These are phyloP conservation scores for Larix kaempferi DNA, from an alignment of 75 land plant species.

Conservation along the genomic window DNA sequence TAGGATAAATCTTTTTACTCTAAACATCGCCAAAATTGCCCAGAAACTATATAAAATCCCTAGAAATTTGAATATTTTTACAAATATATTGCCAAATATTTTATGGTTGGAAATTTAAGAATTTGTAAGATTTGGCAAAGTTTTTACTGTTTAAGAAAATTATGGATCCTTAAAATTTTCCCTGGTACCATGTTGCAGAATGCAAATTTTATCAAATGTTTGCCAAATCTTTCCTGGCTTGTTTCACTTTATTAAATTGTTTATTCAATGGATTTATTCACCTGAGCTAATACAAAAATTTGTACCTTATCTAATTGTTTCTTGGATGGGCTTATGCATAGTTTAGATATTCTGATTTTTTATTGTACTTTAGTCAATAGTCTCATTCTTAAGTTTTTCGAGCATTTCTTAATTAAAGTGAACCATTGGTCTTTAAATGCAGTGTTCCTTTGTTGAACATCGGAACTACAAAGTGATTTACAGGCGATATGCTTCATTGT, in stretches of 20 bases:
- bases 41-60: no score
- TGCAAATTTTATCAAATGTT: not conserved
- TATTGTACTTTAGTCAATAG: not conserved
- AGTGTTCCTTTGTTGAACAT: constrained; percentile 99
- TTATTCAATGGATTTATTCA: not conserved
- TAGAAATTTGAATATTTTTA: no score
- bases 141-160: no score
- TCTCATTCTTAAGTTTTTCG: not conserved
- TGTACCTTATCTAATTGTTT: not conserved
- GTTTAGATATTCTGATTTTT: not conserved
- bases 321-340: not conserved
- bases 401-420: not conserved
- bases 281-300: not conserved
- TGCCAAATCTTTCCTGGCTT: not conserved
- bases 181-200: not conserved
- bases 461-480: constrained; percentile 95
- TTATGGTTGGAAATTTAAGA: no score
- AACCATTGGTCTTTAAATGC: constrained; percentile 1
- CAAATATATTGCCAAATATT: no score
- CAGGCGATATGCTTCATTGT: constrained; percentile 95
- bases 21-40: no score
- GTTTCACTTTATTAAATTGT: not conserved
- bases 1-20: no score
- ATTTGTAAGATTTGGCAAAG: no score
- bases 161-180: no score